Evolutionary conservation across 2,329 filamentous ascomycete species (phyloP).

Genomic region (Trichoderma gracile): DNA sequence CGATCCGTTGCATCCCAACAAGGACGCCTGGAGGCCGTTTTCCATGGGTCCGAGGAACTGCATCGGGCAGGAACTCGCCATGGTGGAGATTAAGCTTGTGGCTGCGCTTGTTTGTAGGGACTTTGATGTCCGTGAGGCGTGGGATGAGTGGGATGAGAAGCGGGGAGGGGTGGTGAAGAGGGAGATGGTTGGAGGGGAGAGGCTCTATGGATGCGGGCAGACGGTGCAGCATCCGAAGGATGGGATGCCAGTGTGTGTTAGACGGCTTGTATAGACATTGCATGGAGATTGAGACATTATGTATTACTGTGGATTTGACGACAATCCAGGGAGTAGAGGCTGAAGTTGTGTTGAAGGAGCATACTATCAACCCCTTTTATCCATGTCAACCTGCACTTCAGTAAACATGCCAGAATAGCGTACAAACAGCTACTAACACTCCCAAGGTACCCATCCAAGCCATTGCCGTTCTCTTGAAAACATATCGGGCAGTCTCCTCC

Average conservation of each 20-base stretch:
- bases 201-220: not conserved
- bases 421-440: too few relatives aligned
- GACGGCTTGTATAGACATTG: not conserved
- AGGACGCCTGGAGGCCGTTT: slow-evolving; percentile 7
- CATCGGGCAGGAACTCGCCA: not conserved
- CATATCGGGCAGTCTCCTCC: too few relatives aligned
- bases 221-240: slow-evolving; percentile 7
- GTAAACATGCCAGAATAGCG: too few relatives aligned
- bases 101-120: not conserved
- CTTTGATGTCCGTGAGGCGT: not conserved
- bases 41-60: slow-evolving; percentile 9
- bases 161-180: not conserved
- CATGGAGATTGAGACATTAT: too few relatives aligned
- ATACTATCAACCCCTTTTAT: too few relatives aligned
- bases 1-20: not conserved
- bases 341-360: too few relatives aligned
- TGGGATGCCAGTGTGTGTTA: not conserved
- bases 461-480: too few relatives aligned
- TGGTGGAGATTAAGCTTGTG: slow-evolving; percentile 1
- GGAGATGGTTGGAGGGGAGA: not conserved
- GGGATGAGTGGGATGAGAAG: not conserved
- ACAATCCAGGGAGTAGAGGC: too few relatives aligned
- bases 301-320: too few relatives aligned
- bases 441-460: too few relatives aligned
- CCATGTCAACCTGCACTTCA: too few relatives aligned